phyloP scores from a whole-genome alignment of 2,329 filamentous ascomycete species.

The Bipolaris gigantea region DNA sequence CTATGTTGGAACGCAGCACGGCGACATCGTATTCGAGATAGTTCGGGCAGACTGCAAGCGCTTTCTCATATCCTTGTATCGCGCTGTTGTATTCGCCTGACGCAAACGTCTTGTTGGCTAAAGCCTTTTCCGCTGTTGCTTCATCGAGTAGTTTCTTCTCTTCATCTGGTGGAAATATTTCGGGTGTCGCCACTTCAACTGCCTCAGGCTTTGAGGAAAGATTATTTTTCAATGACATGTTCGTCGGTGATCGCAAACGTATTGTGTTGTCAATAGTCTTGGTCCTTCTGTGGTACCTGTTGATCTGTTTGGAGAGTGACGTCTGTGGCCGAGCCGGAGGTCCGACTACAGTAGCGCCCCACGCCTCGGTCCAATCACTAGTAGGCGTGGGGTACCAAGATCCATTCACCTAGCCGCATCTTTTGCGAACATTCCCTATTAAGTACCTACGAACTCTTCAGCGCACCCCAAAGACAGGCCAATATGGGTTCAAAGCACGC shows the following conservation, averaged over 20 bases:
- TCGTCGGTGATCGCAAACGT: neutral
- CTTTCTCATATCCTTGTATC: slow-evolving; percentile 79
- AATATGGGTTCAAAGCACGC: slow-evolving; percentile 24
- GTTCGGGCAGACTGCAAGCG: slow-evolving; percentile 74
- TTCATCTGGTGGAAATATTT: slow-evolving; percentile 40
- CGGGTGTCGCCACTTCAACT: slow-evolving; percentile 15
- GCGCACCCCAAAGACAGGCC: neutral
- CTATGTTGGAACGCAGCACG: slow-evolving; percentile 84
- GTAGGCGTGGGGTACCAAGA: slow-evolving; percentile 18
- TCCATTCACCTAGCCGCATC: slow-evolving; percentile 15
- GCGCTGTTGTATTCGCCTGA: slow-evolving; percentile 73
- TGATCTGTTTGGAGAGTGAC: slow-evolving; percentile 28
- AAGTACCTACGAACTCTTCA: neutral
- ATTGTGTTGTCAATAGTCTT: neutral
- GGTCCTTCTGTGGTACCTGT: slow-evolving; percentile 4
- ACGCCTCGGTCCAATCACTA: slow-evolving; percentile 15
- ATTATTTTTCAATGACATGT: slow-evolving; percentile 13
- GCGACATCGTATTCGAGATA: slow-evolving; percentile 88
- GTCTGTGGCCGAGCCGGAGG: slow-evolving; percentile 14
- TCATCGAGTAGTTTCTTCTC: slow-evolving; percentile 63
- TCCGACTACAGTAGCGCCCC: slow-evolving; percentile 12
- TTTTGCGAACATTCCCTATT: slow-evolving; percentile 5
- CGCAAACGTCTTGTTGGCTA: slow-evolving; percentile 79
- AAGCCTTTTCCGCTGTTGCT: slow-evolving; percentile 71
- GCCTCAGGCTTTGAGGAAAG: slow-evolving; percentile 4